A percentile compares a stretch with the other conserved stretches of the same genome.
These are phyloP conservation scores for Saturnispora hagleri DNA, from an alignment of 805 yeast species.

Conservation along the genomic window DNA sequence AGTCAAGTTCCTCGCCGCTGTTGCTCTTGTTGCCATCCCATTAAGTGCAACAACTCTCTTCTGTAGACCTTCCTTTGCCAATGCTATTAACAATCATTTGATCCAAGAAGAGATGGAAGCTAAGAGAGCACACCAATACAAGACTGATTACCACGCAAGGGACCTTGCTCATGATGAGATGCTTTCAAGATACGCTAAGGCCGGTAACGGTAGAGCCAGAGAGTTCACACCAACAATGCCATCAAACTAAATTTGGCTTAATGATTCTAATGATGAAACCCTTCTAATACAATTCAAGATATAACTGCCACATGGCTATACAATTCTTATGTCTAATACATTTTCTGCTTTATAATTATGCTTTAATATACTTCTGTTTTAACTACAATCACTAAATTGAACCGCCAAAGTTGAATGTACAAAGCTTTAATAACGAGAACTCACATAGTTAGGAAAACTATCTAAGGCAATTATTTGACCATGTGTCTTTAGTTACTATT, in stretches of 20 bases:
- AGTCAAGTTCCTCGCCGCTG: constrained; percentile 22
- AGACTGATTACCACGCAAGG: constrained; percentile 20
- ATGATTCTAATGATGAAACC: neutral
- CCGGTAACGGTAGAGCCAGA: constrained; percentile 26
- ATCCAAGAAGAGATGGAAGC: constrained; percentile 27
- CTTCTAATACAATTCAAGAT: constrained; percentile 2
- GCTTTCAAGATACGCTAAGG: constrained; percentile 19
- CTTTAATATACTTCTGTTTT: neutral
- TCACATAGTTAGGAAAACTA: too few relatives aligned
- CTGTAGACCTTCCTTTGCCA: constrained; percentile 30
- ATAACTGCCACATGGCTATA: neutral
- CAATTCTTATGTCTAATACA: neutral
- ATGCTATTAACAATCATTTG: constrained; percentile 26
- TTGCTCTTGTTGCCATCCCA: constrained; percentile 25
- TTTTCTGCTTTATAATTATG: neutral
- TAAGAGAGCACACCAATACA: constrained; percentile 20
- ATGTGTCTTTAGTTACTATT: too few relatives aligned
- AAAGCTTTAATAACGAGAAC: too few relatives aligned
- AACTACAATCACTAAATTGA: too few relatives aligned
- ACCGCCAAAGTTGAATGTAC: too few relatives aligned
- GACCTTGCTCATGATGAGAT: constrained; percentile 19
- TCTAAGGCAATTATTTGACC: too few relatives aligned
- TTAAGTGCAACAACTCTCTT: constrained; percentile 17
- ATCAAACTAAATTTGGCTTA: neutral
- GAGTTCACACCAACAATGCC: constrained; percentile 14